Evolutionary conservation across 495 filamentous ascomycete genomes (phyloP), one percentile per base, ranked within the genome.

Genomic region (Margaritispora aquatica): DNA sequence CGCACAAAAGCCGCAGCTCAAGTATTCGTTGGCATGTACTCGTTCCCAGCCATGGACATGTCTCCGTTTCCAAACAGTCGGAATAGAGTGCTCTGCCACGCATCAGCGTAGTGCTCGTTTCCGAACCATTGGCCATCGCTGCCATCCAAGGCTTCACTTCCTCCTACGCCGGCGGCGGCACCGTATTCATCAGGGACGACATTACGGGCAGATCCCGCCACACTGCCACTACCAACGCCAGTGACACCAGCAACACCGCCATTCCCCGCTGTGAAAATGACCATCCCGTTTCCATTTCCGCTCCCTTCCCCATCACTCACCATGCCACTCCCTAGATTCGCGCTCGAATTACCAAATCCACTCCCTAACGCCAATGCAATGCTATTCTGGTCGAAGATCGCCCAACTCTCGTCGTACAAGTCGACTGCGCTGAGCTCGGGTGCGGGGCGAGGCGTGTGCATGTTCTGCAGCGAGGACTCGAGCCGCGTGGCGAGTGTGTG

Each of bases 371-470:
- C 38, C 9, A 50, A 17, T 19, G 47, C 47, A 17, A 24, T 26
- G 47, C 70, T 73, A 19, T 72, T 69, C 51, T 74, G 70, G 36
- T 75, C 73, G 26, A 75, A 75, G 31, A 75, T 73, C 3, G 71
- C 66, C 72, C 72, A 74, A 4, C 71, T 69, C 23, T 65, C 65
- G 41, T 75, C 70, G 21, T 60, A 51, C 5, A 63, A 55, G n/a
- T 70, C 51, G 38, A 44, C 38, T 44, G 38, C 38, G 38, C 38
- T 44, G 34, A 55, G 66, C 1, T 63, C 53, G 26, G 66, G 64
- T 19, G 67, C 66, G 27, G 70, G 61, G 8, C 69, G 72, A 1
- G 72, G 73, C 1, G 71, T 74, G 47, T 75, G 70, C 69, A 74
- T 75, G 46, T 68, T 67, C 54, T 75, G 71, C 58, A 75, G 63